Base-by-base conservation (phyloP, 2,329 filamentous ascomycete genomes). In the Blumeriella jaapii region DNA sequence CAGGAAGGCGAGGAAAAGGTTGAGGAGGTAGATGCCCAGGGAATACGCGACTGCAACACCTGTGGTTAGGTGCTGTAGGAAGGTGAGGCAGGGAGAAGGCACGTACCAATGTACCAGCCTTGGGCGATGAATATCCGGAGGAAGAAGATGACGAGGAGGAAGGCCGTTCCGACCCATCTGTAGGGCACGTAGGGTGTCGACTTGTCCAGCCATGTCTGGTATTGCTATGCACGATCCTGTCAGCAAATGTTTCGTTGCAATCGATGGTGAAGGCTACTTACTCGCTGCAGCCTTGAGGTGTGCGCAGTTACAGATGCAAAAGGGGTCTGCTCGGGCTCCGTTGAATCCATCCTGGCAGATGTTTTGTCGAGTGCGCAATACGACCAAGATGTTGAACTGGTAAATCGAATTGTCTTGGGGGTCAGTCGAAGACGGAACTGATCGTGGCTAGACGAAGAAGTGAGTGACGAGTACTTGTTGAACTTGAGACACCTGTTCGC, bases 1-100 rank as follows among this genome's bases (percentile, higher is more conserved):
- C 36, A 98, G 72, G 69, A 98, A 98, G 51, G 91, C 91, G 58
- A 98, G 84, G 73, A 98, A 98, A 42, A 98, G 78, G 65, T 98
- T 98, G 43, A 98, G 78, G 30, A 98, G 82, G 68, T 98, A 98
- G 63, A 98, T 98, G 51, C 89, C 91, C 37, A 98, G 78, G 23
- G 89, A 91, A 62, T 98, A 98, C 50, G 87, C 89, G 53, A 98
- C 91, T 93, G 13, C 3, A 15, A 14, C 31, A n/a, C 14, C 18
- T 33, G n/a, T 19, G 17, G 24, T 28, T 17, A 32, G 5, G 11
- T 17, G 18, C 7, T 3, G 19, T 9, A 3, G 8, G 18, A n/a
- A 13, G 22, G 9, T 9, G 5, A 24, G 3, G 28, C 32, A 26
- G 18, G 12, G n/a, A n/a, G n/a, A n/a, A 10, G 14, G 15, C 23